Conservation (phyloP, 331 rosid genomes). For the Stylosanthes scabra region DNA sequence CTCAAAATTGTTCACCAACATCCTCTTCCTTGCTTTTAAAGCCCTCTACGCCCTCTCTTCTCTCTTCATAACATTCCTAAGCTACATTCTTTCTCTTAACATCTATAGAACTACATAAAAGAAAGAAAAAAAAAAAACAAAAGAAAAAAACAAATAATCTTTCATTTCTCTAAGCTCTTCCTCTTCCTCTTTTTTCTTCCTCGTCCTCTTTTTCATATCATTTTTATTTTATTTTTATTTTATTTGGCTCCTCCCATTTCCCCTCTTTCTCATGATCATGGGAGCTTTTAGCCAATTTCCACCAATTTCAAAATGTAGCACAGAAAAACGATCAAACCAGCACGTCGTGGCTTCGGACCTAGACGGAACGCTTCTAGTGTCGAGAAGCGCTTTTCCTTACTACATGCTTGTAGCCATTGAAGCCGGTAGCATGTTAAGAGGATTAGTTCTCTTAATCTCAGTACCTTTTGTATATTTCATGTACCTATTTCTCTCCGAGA, state of each 20-base stretch:
- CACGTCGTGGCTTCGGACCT: constrained; percentile 84
- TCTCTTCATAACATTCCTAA: constrained; percentile 39
- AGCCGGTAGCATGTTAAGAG: constrained; percentile 80
- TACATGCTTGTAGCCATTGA: constrained; percentile 86
- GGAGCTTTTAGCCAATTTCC: constrained; percentile 54
- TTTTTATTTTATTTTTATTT: neutral
- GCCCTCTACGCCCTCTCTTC: constrained; percentile 41
- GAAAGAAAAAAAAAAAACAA: neutral
- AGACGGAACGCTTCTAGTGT: constrained; percentile 79
- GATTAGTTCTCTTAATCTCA: constrained; percentile 53
- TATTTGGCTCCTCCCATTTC: neutral
- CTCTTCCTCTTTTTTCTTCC: neutral
- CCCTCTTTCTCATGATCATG: constrained; percentile 37
- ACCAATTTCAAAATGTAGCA: constrained; percentile 69
- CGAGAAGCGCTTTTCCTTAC: constrained; percentile 80
- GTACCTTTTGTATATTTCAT: constrained; percentile 67
- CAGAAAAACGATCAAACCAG: constrained; percentile 63
- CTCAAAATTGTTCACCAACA: constrained; percentile 31
- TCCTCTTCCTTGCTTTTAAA: constrained; percentile 43
- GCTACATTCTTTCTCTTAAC: neutral
- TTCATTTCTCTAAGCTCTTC: neutral
- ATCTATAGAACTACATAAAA: neutral
- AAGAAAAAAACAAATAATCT: neutral
- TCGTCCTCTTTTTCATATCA: neutral
- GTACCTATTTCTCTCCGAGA: constrained; percentile 63